These are phyloP conservation scores for Diplodia corticola DNA, from an alignment of 2,329 filamentous ascomycete species.

Conservation along the genomic window DNA sequence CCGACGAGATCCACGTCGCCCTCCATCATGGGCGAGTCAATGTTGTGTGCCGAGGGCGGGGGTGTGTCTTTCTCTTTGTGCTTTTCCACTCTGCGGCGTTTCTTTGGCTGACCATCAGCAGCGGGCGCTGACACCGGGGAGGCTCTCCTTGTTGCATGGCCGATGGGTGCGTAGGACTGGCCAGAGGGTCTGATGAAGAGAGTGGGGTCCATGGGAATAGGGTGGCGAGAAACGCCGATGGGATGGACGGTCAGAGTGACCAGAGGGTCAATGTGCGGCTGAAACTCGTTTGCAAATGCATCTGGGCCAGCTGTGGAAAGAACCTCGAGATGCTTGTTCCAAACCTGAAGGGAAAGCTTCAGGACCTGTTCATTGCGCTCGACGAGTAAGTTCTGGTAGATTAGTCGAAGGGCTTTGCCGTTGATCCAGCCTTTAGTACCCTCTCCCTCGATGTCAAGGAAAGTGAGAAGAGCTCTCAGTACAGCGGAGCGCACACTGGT, in stretches of 20 bases:
- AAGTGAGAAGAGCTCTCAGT: constrained; percentile 87
- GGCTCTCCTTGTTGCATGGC: constrained; percentile 24
- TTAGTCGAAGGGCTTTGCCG: constrained; percentile 79
- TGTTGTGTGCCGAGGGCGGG: constrained; percentile 72
- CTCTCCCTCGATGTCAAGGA: constrained; percentile 80
- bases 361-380: constrained; percentile 85
- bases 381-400: constrained; percentile 94
- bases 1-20: constrained; percentile 95
- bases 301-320: constrained; percentile 62
- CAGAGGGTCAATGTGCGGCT: constrained; percentile 73
- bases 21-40: constrained; percentile 97
- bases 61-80: constrained; percentile 61
- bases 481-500: constrained; percentile 93
- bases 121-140: constrained; percentile 34
- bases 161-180: constrained; percentile 67
- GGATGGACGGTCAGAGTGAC: constrained; percentile 84
- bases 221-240: constrained; percentile 86
- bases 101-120: constrained; percentile 69
- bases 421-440: constrained; percentile 87
- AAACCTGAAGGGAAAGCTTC: constrained; percentile 81
- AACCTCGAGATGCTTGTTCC: constrained; percentile 73
- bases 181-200: constrained; percentile 95
- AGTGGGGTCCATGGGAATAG: constrained; percentile 85
- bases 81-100: constrained; percentile 76
- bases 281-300: constrained; percentile 71